These are phyloP conservation scores for Uronychia setigera DNA, from an alignment of 73 alveolate genomes.

Conservation along the genomic window DNA sequence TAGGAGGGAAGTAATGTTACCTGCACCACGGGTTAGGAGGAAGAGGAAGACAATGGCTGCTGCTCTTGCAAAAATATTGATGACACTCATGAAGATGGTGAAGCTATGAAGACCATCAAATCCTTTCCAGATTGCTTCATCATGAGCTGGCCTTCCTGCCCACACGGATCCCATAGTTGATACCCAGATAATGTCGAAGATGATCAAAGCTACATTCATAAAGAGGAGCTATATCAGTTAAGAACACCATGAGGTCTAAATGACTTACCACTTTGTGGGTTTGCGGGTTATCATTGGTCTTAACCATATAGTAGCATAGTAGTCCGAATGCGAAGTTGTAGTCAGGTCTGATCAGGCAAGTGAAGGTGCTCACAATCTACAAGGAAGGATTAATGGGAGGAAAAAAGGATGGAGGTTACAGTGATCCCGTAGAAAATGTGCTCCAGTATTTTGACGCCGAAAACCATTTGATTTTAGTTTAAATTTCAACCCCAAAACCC, in stretches of 20 bases:
- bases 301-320: slow-evolving; percentile 63
- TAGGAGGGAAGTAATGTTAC: not conserved
- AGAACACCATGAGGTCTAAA: not conserved
- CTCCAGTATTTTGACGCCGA: slow-evolving; percentile 33
- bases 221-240: slow-evolving; percentile 18
- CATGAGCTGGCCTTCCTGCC: slow-evolving; percentile 57
- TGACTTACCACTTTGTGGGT: slow-evolving; percentile 46
- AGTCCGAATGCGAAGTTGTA: slow-evolving; percentile 69
- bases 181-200: slow-evolving; percentile 59
- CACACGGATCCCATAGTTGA: slow-evolving; percentile 59
- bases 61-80: slow-evolving; percentile 47
- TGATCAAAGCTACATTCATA: slow-evolving; percentile 33
- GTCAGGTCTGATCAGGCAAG: slow-evolving; percentile 65
- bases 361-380: slow-evolving; percentile 45
- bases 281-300: slow-evolving; percentile 45
- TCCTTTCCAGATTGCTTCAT: slow-evolving; percentile 53
- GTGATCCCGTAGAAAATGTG: slow-evolving; percentile 58
- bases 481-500: not conserved
- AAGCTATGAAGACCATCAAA: slow-evolving; percentile 32
- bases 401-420: not conserved
- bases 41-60: slow-evolving; percentile 21
- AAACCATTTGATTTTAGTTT: not conserved
- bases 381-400: too few relatives aligned
- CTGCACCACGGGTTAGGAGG: slow-evolving; percentile 6
- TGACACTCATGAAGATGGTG: slow-evolving; percentile 45